Conservation (phyloP, 768 basidiomycete species). For the Tephrocybe rancida region DNA sequence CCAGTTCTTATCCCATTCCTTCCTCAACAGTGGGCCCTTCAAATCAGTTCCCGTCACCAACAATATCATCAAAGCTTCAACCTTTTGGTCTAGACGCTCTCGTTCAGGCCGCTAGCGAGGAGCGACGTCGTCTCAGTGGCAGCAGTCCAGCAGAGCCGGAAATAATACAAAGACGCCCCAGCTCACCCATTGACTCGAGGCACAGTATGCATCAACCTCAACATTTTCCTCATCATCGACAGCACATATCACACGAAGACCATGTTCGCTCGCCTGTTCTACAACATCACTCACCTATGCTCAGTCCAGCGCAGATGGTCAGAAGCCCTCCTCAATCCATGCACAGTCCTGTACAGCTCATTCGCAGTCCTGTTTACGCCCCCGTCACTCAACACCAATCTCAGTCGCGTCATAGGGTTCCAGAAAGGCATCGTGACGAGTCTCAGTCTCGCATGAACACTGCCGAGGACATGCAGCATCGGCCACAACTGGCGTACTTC, state of each 20-base stretch:
- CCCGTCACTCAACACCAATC: constrained; percentile 13
- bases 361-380: constrained; percentile 15
- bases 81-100: constrained; percentile 61
- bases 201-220: constrained; percentile 21
- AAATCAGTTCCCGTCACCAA: constrained; percentile 20
- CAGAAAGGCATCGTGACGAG: constrained; percentile 16
- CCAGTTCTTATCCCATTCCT: constrained; percentile 18
- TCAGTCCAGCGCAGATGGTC: constrained; percentile 3
- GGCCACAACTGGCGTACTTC: constrained; percentile 12
- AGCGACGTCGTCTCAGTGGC: constrained; percentile 52
- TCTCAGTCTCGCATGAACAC: constrained; percentile 6
- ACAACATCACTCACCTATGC: constrained; percentile 5
- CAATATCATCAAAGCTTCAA: constrained; percentile 21
- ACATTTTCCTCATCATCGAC: constrained; percentile 15
- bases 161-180: constrained; percentile 19
- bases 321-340: constrained; percentile 12
- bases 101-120: constrained; percentile 71
- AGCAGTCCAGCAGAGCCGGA: constrained; percentile 24
- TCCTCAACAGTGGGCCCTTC: constrained; percentile 7
- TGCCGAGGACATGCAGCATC: constrained; percentile 15
- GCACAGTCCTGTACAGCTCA: constrained; percentile 8
- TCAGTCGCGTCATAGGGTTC: constrained; percentile 9
- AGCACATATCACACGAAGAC: constrained; percentile 10
- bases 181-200: constrained; percentile 21
- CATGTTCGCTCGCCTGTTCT: constrained; percentile 15